Base-by-base conservation (phyloP, 345 rosid genomes). In the Lenwebbia sp. region DNA sequence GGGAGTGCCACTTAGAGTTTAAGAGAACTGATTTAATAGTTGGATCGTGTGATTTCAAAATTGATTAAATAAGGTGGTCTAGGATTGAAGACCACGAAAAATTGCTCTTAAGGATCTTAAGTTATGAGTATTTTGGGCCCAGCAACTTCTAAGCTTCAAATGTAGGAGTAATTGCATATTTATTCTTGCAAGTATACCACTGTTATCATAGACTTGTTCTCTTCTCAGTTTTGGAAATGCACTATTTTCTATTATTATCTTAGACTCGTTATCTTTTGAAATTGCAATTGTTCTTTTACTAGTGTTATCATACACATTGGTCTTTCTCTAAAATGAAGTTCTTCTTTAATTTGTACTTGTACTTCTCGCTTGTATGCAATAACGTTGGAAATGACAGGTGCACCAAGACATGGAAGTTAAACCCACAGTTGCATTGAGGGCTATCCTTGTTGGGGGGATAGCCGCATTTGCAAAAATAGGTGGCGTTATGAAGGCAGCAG, bases 401-500 rank as follows among this genome's bases (percentile, higher is more conserved):
- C 60, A 78, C 23, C 10, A 85, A 78, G 76, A 84, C 15, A 96
- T 96, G 99, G 88, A 92, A 7, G 92, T 96, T 87, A 96, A 95
- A 89, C 98, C 99, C n/a, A 94, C 98, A 2, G 98, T 96, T 47
- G 98, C 95, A 33, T 88, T 96, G 87, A 94, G 99, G 90, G 99
- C 96, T 83, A 84, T 93, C 7, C 88, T 96, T 23, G 98, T 96
- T 23, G 98, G 98, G 49, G 98, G 98, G 51, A 78, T 96, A 51
- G 98, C 98, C 4, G 91, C 90, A 85, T 93, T 94, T 86, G 96
- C 99, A 0, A 94, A 96, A 90, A 89, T 94, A 56, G 96, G 96
- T 13, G 95, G 92, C 54, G 96, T 84, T 26, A 92, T 96, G 98
- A 96, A 96, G 88, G 98, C 98, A 6, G 99, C 96, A 21, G 96